phyloP scores from a whole-genome alignment of 352 stramenopile genomes.

The Pythium brachiatum region DNA sequence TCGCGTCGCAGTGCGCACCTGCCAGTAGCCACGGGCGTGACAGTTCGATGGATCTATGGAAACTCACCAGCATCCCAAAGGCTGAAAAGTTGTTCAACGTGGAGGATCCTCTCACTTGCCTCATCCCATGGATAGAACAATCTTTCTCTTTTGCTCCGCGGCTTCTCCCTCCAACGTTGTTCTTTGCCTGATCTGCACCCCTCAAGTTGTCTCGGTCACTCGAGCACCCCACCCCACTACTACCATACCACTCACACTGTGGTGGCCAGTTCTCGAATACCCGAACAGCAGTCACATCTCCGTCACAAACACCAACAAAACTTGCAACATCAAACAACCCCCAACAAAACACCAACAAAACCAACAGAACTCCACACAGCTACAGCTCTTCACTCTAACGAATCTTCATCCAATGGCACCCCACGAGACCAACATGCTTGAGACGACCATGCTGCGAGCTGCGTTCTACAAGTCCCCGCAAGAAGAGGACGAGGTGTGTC shows the following conservation, averaged over 20 bases:
- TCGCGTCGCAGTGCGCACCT: neutral
- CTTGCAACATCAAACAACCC: neutral
- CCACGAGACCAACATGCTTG: neutral
- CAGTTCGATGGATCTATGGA: conserved; percentile 4
- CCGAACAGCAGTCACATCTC: conserved; percentile 2
- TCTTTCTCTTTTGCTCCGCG: conserved; percentile 1
- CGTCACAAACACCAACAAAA: neutral
- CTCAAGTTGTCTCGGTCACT: neutral
- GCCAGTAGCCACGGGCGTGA: neutral
- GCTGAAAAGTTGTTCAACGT: conserved; percentile 2
- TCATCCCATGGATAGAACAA: conserved; percentile 23
- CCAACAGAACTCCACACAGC: neutral
- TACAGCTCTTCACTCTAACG: neutral
- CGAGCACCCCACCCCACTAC: neutral
- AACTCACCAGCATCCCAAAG: neutral
- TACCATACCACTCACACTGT: neutral
- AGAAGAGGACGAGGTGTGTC: conserved; percentile 41
- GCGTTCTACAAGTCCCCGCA: conserved; percentile 2
- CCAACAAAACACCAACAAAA: neutral
- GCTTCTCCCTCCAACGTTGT: neutral
- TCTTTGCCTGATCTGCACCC: neutral
- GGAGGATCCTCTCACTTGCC: conserved; percentile 14
- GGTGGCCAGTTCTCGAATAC: conserved; percentile 22
- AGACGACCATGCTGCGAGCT: neutral
- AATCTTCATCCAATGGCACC: neutral